Conservation (phyloP, 441 rosid species). For the Adansonia madagascariensis region DNA sequence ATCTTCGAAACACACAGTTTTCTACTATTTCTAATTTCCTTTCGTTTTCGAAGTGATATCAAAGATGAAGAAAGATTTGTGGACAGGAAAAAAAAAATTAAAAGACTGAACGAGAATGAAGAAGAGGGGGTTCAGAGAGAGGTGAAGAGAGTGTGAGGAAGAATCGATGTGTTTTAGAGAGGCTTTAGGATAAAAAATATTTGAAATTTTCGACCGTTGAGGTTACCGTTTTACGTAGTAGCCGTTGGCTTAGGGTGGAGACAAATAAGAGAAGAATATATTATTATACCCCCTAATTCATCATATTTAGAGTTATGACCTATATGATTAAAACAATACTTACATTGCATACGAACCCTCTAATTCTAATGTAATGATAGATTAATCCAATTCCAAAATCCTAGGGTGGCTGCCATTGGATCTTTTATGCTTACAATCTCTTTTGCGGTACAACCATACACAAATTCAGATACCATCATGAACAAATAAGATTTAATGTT, state of each 20-base stretch:
- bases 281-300: not conserved
- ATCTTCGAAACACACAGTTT: constrained; percentile 34
- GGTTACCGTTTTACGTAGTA: constrained; percentile 51
- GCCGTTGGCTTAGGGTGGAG: constrained; percentile 59
- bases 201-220: constrained; percentile 57
- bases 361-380: too few species aligned
- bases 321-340: not conserved
- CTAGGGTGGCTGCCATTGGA: too few species aligned
- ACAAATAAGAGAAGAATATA: not conserved
- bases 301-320: not conserved
- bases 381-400: too few species aligned
- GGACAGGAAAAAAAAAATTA: constrained; percentile 19
- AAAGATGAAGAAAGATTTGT: constrained; percentile 28
- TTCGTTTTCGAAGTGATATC: not conserved
- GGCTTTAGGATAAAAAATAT: constrained; percentile 28
- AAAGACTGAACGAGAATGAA: constrained; percentile 20
- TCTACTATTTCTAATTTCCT: not conserved
- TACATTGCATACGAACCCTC: not conserved
- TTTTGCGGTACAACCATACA: not conserved
- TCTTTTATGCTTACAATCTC: too few species aligned
- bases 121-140: not conserved
- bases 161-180: constrained; percentile 29
- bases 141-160: constrained; percentile 29
- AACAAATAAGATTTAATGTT: too few species aligned
- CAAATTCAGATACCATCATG: not conserved